Evolutionary conservation across 2,329 filamentous ascomycete genomes (phyloP).

Genomic region (Penicillium italicum): DNA sequence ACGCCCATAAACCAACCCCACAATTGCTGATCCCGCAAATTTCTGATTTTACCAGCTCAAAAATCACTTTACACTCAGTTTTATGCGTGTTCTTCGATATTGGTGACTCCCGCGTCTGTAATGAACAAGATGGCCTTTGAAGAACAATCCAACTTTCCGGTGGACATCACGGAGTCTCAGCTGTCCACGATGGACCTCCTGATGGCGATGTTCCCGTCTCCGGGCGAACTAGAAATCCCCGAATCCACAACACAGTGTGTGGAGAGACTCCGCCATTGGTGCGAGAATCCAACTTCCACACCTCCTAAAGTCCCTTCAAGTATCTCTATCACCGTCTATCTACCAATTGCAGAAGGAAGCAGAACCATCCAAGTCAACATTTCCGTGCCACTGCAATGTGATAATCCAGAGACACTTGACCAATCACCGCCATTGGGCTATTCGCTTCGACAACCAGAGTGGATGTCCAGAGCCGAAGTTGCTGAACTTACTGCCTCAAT

Average conservation of each 20-base stretch:
- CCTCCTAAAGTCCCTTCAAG: constrained; percentile 19
- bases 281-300: constrained; percentile 14
- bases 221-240: constrained; percentile 42
- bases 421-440: constrained; percentile 26
- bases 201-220: constrained; percentile 49
- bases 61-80: not conserved
- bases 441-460: constrained; percentile 48
- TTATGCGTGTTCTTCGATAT: not conserved
- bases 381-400: constrained; percentile 25
- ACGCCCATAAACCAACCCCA: not conserved
- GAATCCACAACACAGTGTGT: constrained; percentile 32
- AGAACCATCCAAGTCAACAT: constrained; percentile 30
- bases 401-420: constrained; percentile 11
- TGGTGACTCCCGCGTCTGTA: not conserved
- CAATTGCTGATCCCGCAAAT: not conserved
- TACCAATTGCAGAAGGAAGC: constrained; percentile 25
- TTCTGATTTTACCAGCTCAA: not conserved
- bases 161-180: constrained; percentile 49
- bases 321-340: constrained; percentile 23
- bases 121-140: constrained; percentile 14
- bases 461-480: constrained; percentile 52
- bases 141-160: constrained; percentile 30
- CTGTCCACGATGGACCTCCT: constrained; percentile 52
- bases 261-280: constrained; percentile 29
- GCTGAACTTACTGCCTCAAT: constrained; percentile 40